Conservation (phyloP, 1,139 yeast species). For the Debaryomyces nepalensis region DNA sequence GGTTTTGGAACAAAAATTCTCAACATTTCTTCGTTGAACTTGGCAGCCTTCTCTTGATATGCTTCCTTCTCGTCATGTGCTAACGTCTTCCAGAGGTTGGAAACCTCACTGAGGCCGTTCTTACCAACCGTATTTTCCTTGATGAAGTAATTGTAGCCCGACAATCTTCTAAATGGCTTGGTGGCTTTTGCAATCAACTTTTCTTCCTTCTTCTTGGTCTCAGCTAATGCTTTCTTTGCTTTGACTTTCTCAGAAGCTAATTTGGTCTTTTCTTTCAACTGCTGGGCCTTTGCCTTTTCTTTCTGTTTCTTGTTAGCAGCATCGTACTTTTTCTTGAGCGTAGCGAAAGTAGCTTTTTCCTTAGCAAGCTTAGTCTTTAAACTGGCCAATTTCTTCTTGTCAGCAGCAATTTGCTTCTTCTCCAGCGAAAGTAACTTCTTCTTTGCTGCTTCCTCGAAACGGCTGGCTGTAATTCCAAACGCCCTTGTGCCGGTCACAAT, state of each 20-base stretch:
- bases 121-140: conserved; percentile 18
- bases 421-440: conserved; percentile 15
- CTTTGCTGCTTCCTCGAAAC: conserved; percentile 10
- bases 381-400: conserved; percentile 19
- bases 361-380: conserved; percentile 26
- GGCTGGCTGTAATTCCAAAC: conserved; percentile 4
- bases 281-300: conserved; percentile 21
- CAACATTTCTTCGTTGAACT: conserved; percentile 31
- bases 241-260: conserved; percentile 21
- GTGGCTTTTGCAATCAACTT: conserved; percentile 31
- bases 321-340: conserved; percentile 26
- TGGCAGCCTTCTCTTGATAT: conserved; percentile 31
- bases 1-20: conserved; percentile 41
- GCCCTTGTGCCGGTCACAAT: neutral
- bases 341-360: conserved; percentile 29
- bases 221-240: conserved; percentile 16
- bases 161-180: conserved; percentile 31
- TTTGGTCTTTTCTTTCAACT: conserved; percentile 15
- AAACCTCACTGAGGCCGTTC: conserved; percentile 24
- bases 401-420: conserved; percentile 15
- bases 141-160: conserved; percentile 35
- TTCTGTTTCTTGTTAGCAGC: conserved; percentile 21
- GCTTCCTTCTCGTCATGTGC: conserved; percentile 32
- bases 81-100: conserved; percentile 29
- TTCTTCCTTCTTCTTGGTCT: conserved; percentile 23